phyloP scores from a whole-genome alignment of 2,329 filamentous ascomycete genomes.

The Pezicula radicicola region DNA sequence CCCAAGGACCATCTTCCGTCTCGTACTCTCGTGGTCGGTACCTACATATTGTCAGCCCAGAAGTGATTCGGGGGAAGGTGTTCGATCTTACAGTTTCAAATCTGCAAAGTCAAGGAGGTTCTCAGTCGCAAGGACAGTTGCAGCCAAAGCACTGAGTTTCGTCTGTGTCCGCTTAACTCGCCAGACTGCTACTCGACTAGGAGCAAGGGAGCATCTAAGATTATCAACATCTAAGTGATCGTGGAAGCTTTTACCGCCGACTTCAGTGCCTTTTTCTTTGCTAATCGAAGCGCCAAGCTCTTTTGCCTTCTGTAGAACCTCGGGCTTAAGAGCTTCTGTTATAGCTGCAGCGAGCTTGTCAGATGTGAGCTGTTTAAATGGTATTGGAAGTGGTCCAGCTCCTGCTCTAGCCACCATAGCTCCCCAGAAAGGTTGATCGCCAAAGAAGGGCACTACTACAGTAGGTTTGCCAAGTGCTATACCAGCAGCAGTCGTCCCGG shows the following conservation, averaged over 20 bases:
- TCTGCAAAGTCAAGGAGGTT: constrained; percentile 66
- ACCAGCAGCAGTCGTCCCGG: constrained; percentile 85
- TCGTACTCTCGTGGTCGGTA: constrained; percentile 65
- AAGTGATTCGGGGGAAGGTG: not conserved
- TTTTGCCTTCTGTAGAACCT: constrained; percentile 52
- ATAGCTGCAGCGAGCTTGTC: constrained; percentile 67
- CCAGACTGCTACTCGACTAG: constrained; percentile 71
- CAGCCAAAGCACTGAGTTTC: constrained; percentile 69
- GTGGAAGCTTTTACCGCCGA: constrained; percentile 68
- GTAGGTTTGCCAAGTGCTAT: constrained; percentile 78
- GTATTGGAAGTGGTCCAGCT: constrained; percentile 68
- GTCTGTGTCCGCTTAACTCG: constrained; percentile 65
- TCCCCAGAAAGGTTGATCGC: constrained; percentile 82
- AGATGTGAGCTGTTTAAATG: constrained; percentile 63
- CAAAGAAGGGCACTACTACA: constrained; percentile 82
- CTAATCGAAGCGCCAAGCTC: constrained; percentile 57
- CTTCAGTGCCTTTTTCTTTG: constrained; percentile 60
- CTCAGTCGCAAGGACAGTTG: constrained; percentile 62
- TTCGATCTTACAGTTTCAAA: constrained; percentile 63
- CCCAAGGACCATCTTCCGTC: constrained; percentile 74
- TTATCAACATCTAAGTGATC: constrained; percentile 63
- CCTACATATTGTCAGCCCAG: constrained; percentile 24
- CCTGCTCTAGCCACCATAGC: constrained; percentile 70
- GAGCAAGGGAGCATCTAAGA: constrained; percentile 68
- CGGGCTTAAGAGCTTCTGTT: constrained; percentile 53